Percentiles rank a stretch among this genome's conserved stretches.
Evolutionary conservation across 768 basidiomycete species (phyloP).

Genomic region (Kwoniella sp.): DNA sequence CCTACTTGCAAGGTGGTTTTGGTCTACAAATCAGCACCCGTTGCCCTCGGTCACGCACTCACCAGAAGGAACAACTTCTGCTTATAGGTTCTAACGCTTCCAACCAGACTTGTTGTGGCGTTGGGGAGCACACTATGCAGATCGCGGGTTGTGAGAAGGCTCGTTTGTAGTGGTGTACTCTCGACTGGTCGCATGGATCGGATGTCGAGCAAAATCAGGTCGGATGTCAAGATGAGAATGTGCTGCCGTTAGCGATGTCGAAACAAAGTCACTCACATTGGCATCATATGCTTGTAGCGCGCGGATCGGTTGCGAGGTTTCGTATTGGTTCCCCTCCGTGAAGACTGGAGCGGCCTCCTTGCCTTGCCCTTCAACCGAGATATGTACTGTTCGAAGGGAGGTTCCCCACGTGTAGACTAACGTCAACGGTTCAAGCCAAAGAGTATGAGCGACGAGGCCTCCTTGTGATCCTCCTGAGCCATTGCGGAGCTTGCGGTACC

Average conservation of each 20-base stretch:
- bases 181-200: constrained; percentile 55
- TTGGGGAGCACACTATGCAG: too few relatives aligned
- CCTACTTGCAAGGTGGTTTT: constrained; percentile 63
- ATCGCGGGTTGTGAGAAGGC: too few relatives aligned
- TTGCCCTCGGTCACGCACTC: constrained; percentile 16
- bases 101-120: too few relatives aligned
- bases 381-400: constrained; percentile 61
- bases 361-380: constrained; percentile 55
- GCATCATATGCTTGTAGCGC: constrained; percentile 83
- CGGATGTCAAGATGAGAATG: constrained; percentile 56
- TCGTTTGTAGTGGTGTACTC: constrained; percentile 26
- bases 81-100: constrained; percentile 79
- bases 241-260: not conserved
- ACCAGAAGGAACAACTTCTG: constrained; percentile 88
- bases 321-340: constrained; percentile 61
- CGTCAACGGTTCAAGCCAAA: too few relatives aligned
- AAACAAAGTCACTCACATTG: constrained; percentile 60
- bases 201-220: constrained; percentile 68
- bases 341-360: constrained; percentile 60
- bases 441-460: too few relatives aligned
- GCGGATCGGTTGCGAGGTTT: constrained; percentile 61
- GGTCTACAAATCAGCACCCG: constrained; percentile 13
- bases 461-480: constrained; percentile 22
- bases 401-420: constrained; percentile 83
- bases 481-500: constrained; percentile 55